Conservation (phyloP, 2,329 filamentous ascomycete genomes). For the Colletotrichum eremochloae region DNA sequence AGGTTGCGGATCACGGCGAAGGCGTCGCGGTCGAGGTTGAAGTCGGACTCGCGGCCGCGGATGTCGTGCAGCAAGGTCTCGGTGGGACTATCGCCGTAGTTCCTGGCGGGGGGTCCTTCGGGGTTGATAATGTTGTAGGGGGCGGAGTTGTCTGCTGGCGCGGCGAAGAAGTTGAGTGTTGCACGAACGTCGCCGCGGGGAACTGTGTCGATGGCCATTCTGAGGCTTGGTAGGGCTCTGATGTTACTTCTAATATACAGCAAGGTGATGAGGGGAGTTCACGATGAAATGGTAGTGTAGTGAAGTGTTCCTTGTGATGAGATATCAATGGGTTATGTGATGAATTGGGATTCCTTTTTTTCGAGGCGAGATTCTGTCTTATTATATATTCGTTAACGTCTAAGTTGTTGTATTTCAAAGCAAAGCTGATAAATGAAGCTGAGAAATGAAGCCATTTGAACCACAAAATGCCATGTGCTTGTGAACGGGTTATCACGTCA, state of each 20-base stretch:
- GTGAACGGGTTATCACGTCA: constrained; percentile 38
- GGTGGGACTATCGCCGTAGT: constrained; percentile 68
- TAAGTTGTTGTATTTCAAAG: constrained; percentile 37
- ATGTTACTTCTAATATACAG: background rate
- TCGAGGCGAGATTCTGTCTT: background rate
- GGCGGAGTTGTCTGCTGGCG: constrained; percentile 69
- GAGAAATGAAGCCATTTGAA: constrained; percentile 32
- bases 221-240: background rate
- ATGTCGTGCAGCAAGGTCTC: constrained; percentile 77
- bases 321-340: background rate
- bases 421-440: constrained; percentile 25
- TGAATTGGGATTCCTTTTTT: too few relatives aligned
- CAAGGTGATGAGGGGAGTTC: background rate
- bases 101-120: constrained; percentile 71
- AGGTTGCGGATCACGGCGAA: constrained; percentile 76
- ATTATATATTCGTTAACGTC: background rate
- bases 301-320: background rate
- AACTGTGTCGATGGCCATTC: constrained; percentile 58
- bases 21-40: constrained; percentile 79
- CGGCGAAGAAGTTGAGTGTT: constrained; percentile 74
- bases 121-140: constrained; percentile 80
- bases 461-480: constrained; percentile 17
- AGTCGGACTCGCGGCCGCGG: constrained; percentile 76
- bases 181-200: constrained; percentile 73
- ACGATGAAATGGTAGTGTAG: background rate